phyloP scores from a whole-genome alignment of 371 early-diverging fungal genomes.

The Ordospora colligata region DNA sequence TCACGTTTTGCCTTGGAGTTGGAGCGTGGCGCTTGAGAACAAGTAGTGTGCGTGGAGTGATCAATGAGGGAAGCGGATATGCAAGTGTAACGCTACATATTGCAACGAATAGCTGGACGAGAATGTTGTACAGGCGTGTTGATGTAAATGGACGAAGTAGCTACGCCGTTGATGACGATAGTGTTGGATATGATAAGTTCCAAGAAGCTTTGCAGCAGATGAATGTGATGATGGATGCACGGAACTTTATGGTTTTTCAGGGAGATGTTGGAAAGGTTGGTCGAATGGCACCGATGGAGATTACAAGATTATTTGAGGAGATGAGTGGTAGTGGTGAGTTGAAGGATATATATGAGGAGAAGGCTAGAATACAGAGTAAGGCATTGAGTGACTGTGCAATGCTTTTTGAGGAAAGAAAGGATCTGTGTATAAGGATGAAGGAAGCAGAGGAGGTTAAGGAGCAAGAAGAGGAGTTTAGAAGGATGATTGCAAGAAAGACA shows the following conservation, averaged over 20 bases:
- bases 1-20: constrained; percentile 88
- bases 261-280: constrained; percentile 93
- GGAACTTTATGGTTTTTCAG: constrained; percentile 95
- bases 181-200: constrained; percentile 68
- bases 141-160: background rate
- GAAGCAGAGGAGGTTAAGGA: constrained; percentile 35
- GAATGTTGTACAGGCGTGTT: constrained; percentile 1
- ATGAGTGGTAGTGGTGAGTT: constrained; percentile 68
- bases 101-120: background rate
- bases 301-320: constrained; percentile 82
- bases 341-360: constrained; percentile 51
- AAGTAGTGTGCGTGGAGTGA: constrained; percentile 72
- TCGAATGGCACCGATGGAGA: constrained; percentile 79
- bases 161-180: constrained; percentile 72
- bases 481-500: constrained; percentile 32
- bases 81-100: constrained; percentile 69
- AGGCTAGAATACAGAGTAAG: constrained; percentile 2
- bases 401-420: constrained; percentile 18
- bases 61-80: constrained; percentile 57
- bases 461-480: constrained; percentile 34
- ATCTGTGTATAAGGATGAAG: constrained; percentile 38
- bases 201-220: constrained; percentile 69
- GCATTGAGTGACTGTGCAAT: constrained; percentile 14
- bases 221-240: constrained; percentile 79
- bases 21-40: constrained; percentile 75